Conservation (phyloP, 1,284 basidiomycete species). For the Trichosporon sp. region DNA sequence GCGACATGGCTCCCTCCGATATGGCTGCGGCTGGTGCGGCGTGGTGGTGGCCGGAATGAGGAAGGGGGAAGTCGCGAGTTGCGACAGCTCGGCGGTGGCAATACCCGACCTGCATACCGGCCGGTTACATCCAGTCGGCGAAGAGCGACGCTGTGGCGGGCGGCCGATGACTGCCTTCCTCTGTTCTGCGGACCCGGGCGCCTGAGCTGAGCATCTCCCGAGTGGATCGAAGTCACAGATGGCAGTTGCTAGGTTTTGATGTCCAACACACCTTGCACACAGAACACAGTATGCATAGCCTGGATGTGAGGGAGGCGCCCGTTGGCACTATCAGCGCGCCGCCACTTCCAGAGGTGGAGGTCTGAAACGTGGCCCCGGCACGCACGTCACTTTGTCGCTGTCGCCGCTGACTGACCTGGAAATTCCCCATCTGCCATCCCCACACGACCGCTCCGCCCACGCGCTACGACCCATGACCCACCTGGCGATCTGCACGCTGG, state of each 20-base stretch:
- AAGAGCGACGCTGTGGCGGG: not conserved
- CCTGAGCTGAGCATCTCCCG: too few relatives aligned
- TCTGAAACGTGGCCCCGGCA: not conserved
- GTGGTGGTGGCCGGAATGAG: not conserved
- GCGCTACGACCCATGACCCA: constrained; percentile 8
- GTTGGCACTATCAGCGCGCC: not conserved
- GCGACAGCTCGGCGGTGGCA: not conserved
- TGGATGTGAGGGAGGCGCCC: not conserved
- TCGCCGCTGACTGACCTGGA: not conserved
- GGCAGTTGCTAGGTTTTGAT: too few relatives aligned
- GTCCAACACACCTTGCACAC: too few relatives aligned
- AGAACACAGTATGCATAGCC: not conserved
- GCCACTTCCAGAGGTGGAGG: constrained; percentile 1
- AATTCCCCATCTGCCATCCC: not conserved
- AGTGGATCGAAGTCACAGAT: too few relatives aligned
- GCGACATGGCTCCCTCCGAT: constrained; percentile 10
- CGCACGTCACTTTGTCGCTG: not conserved
- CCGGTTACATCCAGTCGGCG: constrained; percentile 2
- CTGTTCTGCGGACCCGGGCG: too few relatives aligned
- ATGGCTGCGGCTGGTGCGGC: not conserved
- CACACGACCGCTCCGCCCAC: not conserved
- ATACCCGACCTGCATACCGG: not conserved
- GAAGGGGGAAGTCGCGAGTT: too few relatives aligned
- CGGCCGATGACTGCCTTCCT: not conserved
- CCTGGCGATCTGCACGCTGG: constrained; percentile 31